phyloP scores from a whole-genome alignment of 2,329 filamentous ascomycete genomes.

The Allantophomopsis cytisporea region DNA sequence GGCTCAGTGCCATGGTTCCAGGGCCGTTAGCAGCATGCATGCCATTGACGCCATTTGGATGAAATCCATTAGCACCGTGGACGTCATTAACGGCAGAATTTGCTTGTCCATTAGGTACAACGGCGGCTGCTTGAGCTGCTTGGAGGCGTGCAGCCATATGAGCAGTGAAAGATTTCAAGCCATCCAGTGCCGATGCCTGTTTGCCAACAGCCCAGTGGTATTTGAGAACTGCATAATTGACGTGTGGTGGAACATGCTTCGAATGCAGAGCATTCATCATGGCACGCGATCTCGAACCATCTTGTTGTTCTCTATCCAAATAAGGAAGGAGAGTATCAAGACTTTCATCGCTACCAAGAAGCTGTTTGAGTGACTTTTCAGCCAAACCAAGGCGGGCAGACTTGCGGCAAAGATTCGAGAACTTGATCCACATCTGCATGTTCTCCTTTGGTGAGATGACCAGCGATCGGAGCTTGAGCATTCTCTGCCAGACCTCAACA shows the following conservation, averaged over 20 bases:
- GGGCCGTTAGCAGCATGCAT: constrained; percentile 28
- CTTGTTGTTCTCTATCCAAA: constrained; percentile 9
- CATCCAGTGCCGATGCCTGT: constrained; percentile 41
- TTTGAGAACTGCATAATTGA: constrained; percentile 94
- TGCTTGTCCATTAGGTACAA: constrained; percentile 9
- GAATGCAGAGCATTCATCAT: constrained; percentile 2
- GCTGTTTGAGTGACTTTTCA: constrained; percentile 83
- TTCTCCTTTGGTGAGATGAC: constrained; percentile 89
- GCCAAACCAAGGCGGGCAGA: constrained; percentile 88
- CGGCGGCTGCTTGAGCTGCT: constrained; percentile 12
- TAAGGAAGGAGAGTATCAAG: constrained; percentile 48
- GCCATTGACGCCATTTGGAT: constrained; percentile 5
- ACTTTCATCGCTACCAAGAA: constrained; percentile 61
- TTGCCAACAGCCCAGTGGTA: constrained; percentile 88
- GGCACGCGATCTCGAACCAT: constrained; percentile 2
- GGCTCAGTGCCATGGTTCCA: constrained; percentile 5
- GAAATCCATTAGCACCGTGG: constrained; percentile 11
- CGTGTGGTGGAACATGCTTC: constrained; percentile 41
- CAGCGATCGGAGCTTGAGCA: constrained; percentile 86
- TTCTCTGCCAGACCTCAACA: constrained; percentile 95
- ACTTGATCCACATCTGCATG: constrained; percentile 99
- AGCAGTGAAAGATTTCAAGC: constrained; percentile 45
- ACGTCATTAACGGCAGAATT: constrained; percentile 9
- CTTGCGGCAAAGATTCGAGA: constrained; percentile 94
- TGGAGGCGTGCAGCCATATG: constrained; percentile 33